phyloP scores from a whole-genome alignment of 371 early-diverging fungal species.

The Lichtheimia ramosa region DNA sequence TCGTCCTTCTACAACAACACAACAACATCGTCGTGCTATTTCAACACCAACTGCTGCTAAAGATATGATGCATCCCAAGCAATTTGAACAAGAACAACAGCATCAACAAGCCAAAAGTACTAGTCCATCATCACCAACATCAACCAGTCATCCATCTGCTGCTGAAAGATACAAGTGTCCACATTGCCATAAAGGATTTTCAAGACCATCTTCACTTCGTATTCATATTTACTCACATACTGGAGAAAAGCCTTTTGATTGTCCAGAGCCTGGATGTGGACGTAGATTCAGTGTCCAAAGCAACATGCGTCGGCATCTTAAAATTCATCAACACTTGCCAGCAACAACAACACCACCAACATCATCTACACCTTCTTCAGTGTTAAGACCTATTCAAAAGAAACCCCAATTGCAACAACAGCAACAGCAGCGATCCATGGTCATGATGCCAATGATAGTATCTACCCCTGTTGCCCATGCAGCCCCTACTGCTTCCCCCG shows the following conservation, averaged over 20 bases:
- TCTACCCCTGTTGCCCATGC: no score
- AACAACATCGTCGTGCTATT: slow-evolving; percentile 9
- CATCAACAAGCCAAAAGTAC: no score
- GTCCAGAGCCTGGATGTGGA: slow-evolving; percentile 51
- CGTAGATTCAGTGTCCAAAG: slow-evolving; percentile 61
- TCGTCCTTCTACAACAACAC: background rate
- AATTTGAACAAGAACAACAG: no score
- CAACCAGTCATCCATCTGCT: background rate
- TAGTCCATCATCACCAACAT: background rate
- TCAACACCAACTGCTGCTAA: slow-evolving; percentile 8
- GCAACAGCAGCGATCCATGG: no score
- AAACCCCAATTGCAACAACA: no score
- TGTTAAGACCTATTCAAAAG: no score
- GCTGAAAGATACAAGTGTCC: slow-evolving; percentile 39
- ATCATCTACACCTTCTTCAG: no score
- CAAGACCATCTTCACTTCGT: slow-evolving; percentile 57
- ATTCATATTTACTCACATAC: slow-evolving; percentile 68
- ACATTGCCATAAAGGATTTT: slow-evolving; percentile 52
- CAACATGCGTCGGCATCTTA: slow-evolving; percentile 63
- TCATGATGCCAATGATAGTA: no score
- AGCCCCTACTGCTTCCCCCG: no score
- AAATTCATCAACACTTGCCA: slow-evolving; percentile 27
- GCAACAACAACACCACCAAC: no score
- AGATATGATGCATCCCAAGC: slow-evolving; percentile 3
- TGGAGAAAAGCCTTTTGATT: slow-evolving; percentile 65